Evolutionary conservation across 2,329 filamentous ascomycete genomes (phyloP).

Genomic region (Emmonsiellopsis sp.): DNA sequence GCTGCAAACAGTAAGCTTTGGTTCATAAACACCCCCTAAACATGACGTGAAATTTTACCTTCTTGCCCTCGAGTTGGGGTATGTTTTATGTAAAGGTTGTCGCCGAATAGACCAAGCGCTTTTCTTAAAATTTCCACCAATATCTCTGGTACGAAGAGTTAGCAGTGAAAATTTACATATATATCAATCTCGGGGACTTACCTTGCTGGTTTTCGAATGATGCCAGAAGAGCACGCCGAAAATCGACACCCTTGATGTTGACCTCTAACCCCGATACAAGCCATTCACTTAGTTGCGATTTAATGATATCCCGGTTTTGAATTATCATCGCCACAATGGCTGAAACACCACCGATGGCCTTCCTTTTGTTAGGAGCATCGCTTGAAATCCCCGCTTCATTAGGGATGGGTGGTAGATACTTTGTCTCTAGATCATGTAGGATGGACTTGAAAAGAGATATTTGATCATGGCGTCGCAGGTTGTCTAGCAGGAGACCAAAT

Average conservation of each 20-base stretch:
- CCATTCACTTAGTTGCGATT: conserved; percentile 53
- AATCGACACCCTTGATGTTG: conserved; percentile 55
- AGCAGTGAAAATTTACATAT: neutral
- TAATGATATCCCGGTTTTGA: conserved; percentile 40
- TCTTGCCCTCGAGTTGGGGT: conserved; percentile 81
- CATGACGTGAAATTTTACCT: conserved; percentile 41
- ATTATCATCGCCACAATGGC: conserved; percentile 47
- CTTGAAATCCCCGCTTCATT: conserved; percentile 1
- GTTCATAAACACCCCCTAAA: neutral
- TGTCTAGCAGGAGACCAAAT: conserved; percentile 31
- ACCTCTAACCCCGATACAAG: conserved; percentile 55
- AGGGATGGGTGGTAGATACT: conserved; percentile 23
- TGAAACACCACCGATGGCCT: conserved; percentile 48
- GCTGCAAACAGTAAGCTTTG: conserved; percentile 41
- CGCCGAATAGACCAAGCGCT: conserved; percentile 66
- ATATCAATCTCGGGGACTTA: conserved; percentile 15
- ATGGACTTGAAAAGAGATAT: conserved; percentile 36
- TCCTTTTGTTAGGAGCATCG: conserved; percentile 5
- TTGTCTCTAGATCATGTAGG: conserved; percentile 36
- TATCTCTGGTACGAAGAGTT: conserved; percentile 24
- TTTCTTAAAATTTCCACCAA: conserved; percentile 51
- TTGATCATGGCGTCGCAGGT: conserved; percentile 42
- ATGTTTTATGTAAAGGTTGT: conserved; percentile 79
- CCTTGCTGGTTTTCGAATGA: conserved; percentile 46
- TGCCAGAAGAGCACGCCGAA: conserved; percentile 58